Conservation (phyloP, 495 filamentous ascomycete species). For the Penicillium herquei region DNA sequence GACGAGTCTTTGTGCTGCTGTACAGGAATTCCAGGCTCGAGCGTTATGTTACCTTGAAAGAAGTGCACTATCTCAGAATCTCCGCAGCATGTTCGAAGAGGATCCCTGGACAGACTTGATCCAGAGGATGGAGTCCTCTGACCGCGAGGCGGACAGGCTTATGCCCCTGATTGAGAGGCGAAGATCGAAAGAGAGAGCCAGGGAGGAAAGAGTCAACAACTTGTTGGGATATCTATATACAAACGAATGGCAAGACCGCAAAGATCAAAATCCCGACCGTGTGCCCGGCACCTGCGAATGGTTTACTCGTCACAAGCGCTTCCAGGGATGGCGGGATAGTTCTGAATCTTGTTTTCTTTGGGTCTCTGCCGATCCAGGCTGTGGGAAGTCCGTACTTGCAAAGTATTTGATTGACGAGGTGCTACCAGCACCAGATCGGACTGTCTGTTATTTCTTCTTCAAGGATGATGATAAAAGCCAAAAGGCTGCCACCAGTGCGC, state of each 20-base stretch:
- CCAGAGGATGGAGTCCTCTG: too few relatives aligned
- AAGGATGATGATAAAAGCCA: slow-evolving; percentile 30
- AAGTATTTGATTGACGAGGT: slow-evolving; percentile 29
- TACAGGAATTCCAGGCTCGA: too few relatives aligned
- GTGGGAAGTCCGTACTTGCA: slow-evolving; percentile 43
- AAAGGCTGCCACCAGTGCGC: slow-evolving; percentile 17
- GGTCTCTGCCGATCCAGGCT: slow-evolving; percentile 41
- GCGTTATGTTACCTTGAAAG: too few relatives aligned
- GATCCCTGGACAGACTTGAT: too few relatives aligned
- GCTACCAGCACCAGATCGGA: slow-evolving; percentile 15
- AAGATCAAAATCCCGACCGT: slow-evolving; percentile 20
- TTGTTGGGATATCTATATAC: too few relatives aligned
- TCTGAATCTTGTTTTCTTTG: slow-evolving; percentile 31
- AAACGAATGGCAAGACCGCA: slow-evolving; percentile 14
- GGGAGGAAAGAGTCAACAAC: too few relatives aligned
- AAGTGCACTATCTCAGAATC: too few relatives aligned
- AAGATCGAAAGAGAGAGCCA: too few relatives aligned
- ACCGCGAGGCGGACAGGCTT: too few relatives aligned
- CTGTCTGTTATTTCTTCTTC: slow-evolving; percentile 43
- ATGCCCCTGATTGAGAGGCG: too few relatives aligned
- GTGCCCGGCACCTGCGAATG: slow-evolving; percentile 36
- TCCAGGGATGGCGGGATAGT: slow-evolving; percentile 28
- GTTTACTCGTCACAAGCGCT: slow-evolving; percentile 29
- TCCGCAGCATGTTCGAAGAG: too few relatives aligned
- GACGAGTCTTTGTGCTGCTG: too few relatives aligned